A percentile compares a stretch with the other conserved stretches of the same genome.
Conservation (phyloP, 352 stramenopile genomes). For the Elongisporangium undulatum region DNA sequence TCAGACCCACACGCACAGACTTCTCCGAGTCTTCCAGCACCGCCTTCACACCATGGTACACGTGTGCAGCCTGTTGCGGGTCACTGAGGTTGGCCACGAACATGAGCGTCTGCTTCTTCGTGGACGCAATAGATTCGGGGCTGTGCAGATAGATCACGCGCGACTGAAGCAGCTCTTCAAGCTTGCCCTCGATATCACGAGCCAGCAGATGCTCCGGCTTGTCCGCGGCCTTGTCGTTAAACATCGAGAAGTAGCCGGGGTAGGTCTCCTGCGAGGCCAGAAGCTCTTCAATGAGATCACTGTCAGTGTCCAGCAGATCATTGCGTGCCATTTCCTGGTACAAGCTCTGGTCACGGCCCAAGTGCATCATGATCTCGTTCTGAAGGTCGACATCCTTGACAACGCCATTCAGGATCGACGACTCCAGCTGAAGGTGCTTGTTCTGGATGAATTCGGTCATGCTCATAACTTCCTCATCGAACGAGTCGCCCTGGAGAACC, state of each 20-base stretch:
- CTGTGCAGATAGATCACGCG: slow-evolving; percentile 64
- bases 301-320: slow-evolving; percentile 44
- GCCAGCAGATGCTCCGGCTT: slow-evolving; percentile 43
- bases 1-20: slow-evolving; percentile 50
- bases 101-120: slow-evolving; percentile 76
- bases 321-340: slow-evolving; percentile 65
- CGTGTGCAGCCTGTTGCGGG: slow-evolving; percentile 46
- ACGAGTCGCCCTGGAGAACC: slow-evolving; percentile 34
- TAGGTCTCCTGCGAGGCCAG: slow-evolving; percentile 56
- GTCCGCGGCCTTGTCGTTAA: slow-evolving; percentile 22
- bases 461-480: slow-evolving; percentile 52
- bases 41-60: slow-evolving; percentile 52
- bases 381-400: slow-evolving; percentile 68
- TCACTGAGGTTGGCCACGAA: slow-evolving; percentile 52
- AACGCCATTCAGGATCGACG: slow-evolving; percentile 84
- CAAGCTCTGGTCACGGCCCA: slow-evolving; percentile 76
- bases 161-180: slow-evolving; percentile 39
- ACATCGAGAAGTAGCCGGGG: slow-evolving; percentile 65
- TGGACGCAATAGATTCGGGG: slow-evolving; percentile 24
- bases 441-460: slow-evolving; percentile 78
- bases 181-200: slow-evolving; percentile 51
- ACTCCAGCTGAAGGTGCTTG: slow-evolving; percentile 78
- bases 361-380: slow-evolving; percentile 64
- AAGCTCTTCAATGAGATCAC: slow-evolving; percentile 67
- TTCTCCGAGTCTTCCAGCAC: slow-evolving; percentile 64